Evolutionary conservation across 345 rosid genomes (phyloP).

Genomic region (Brassica incana): DNA sequence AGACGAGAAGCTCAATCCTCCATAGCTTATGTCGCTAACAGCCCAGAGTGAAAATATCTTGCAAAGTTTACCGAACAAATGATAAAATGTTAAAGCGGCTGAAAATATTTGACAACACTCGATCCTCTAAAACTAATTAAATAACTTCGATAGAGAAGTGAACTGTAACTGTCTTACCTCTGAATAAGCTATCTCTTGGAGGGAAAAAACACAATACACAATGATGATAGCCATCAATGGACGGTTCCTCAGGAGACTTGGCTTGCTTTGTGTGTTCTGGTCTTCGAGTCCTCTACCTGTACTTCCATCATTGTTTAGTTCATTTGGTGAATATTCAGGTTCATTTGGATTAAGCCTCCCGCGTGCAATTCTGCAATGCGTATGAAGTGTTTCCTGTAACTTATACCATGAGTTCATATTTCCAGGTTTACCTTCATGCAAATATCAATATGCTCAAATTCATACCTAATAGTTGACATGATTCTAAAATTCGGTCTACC

Average conservation of each 20-base stretch:
- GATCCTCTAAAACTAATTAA: background rate
- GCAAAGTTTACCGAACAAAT: slow-evolving; percentile 1
- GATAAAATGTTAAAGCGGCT: background rate
- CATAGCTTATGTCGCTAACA: slow-evolving; percentile 57
- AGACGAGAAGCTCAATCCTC: slow-evolving; percentile 64
- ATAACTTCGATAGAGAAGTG: background rate
- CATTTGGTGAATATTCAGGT: background rate
- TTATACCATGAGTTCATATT: background rate
- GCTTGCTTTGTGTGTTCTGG: slow-evolving; percentile 27
- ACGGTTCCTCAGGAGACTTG: slow-evolving; percentile 54
- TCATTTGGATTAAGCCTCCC: slow-evolving; percentile 5
- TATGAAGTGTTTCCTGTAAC: slow-evolving; percentile 33
- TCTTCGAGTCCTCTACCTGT: slow-evolving; percentile 14
- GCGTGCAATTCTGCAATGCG: slow-evolving; percentile 10
- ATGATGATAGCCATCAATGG: slow-evolving; percentile 58
- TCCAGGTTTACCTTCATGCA: background rate
- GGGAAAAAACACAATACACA: slow-evolving; percentile 62
- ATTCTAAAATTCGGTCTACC: background rate
- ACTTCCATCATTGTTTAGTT: slow-evolving; percentile 12
- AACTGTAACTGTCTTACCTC: slow-evolving; percentile 46
- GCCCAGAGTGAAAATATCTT: slow-evolving; percentile 67
- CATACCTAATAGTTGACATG: background rate
- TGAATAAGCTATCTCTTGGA: slow-evolving; percentile 63
- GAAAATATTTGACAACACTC: background rate
- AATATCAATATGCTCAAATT: background rate